Evolutionary conservation across 495 filamentous ascomycete genomes (phyloP).

Genomic region (Xylaria venustula): DNA sequence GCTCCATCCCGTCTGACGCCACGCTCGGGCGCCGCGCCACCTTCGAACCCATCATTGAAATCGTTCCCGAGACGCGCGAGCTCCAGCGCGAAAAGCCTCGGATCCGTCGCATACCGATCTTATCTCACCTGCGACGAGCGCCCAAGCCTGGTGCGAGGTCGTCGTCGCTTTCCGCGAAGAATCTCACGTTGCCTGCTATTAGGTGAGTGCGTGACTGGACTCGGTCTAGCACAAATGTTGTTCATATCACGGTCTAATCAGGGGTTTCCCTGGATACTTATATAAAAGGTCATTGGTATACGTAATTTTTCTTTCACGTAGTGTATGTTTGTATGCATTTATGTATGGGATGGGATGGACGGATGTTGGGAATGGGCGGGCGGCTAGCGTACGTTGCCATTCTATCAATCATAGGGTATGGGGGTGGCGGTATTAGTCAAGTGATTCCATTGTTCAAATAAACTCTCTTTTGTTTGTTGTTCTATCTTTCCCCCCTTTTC

Average conservation of each 20-base stretch:
- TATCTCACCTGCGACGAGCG: conserved; percentile 4
- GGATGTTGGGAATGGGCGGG: background rate
- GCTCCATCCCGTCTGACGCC: conserved; percentile 9
- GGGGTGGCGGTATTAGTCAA: conserved; percentile 10
- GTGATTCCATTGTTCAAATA: background rate
- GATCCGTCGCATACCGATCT: conserved; percentile 7
- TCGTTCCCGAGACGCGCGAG: background rate
- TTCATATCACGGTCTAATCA: background rate
- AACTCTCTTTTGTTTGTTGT: too few species aligned
- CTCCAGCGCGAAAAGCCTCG: conserved; percentile 3
- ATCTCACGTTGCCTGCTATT: background rate
- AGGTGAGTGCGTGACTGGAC: background rate
- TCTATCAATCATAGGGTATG: background rate
- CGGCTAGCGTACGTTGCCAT: background rate
- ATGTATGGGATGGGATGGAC: background rate
- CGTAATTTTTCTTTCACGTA: too few species aligned
- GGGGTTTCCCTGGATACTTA: background rate
- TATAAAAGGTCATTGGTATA: background rate
- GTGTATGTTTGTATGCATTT: background rate
- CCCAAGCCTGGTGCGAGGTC: background rate
- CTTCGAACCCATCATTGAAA: conserved; percentile 16
- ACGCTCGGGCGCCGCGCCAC: conserved; percentile 17
- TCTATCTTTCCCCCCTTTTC: too few species aligned
- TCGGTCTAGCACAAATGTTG: background rate
- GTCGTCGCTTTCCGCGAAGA: conserved; percentile 1